A percentile compares a stretch with the other conserved stretches of the same genome.
These are phyloP conservation scores for Camellia japonica DNA, from an alignment of 148 eudicot genomes.

Conservation along the genomic window DNA sequence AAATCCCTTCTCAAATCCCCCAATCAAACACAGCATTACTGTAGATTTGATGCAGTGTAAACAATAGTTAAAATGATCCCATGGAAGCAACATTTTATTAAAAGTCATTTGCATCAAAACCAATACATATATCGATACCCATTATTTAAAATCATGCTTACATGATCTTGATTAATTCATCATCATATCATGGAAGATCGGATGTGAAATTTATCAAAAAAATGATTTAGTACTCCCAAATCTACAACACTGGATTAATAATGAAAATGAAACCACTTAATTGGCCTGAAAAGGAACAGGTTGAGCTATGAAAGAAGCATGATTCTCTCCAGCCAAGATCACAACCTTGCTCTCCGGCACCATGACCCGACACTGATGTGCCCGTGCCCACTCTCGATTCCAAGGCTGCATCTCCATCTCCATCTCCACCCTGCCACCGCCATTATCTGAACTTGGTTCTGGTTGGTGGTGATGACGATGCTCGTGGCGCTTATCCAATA, in stretches of 20 bases:
- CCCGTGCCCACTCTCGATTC: background rate
- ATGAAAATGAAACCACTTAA: background rate
- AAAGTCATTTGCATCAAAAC: background rate
- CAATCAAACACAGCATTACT: no score
- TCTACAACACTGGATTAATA: background rate
- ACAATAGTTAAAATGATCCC: no score
- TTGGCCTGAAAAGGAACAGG: background rate
- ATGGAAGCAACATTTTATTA: background rate
- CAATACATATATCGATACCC: no score
- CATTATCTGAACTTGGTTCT: no score
- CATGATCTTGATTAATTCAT: no score
- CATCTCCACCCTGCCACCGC: background rate
- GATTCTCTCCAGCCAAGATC: conserved; percentile 3
- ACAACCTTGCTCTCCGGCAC: conserved; percentile 14
- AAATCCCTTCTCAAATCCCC: no score
- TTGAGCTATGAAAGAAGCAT: conserved; percentile 14
- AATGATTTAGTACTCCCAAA: background rate
- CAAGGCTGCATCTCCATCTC: background rate
- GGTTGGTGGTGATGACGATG: no score
- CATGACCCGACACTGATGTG: background rate
- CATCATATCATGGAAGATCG: no score
- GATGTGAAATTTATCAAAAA: no score
- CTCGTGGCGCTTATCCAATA: conserved; percentile 30
- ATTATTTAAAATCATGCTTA: no score
- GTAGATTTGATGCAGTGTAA: no score